A percentile compares a stretch with the other conserved stretches of the same genome.
Evolutionary conservation across 495 filamentous ascomycete species (phyloP).

Genomic region (Aspergillus conjunctus): DNA sequence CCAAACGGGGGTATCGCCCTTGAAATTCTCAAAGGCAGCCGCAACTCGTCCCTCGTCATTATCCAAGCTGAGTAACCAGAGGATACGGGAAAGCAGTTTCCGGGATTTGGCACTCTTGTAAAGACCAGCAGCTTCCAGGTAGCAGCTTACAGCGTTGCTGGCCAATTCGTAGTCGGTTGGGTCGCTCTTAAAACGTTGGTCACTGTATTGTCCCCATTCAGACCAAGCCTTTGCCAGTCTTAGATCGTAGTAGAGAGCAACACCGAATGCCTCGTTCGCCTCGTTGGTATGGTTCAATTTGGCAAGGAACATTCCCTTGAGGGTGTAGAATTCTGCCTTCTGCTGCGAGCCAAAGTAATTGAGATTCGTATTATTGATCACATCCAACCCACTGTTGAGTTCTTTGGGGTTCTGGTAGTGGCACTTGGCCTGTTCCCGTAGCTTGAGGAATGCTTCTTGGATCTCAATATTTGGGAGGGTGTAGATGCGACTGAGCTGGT

Average conservation of each 20-base stretch:
- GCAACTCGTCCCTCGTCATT: constrained; percentile 79
- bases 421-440: constrained; percentile 95
- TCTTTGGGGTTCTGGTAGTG: constrained; percentile 95
- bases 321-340: constrained; percentile 97
- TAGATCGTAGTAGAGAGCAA: constrained; percentile 92
- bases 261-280: constrained; percentile 90
- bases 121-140: constrained; percentile 90
- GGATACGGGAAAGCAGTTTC: constrained; percentile 89
- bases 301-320: constrained; percentile 99
- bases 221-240: constrained; percentile 97
- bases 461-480: constrained; percentile 99
- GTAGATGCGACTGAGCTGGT: constrained; percentile 94
- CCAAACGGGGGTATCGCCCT: constrained; percentile 95
- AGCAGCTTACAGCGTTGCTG: constrained; percentile 90
- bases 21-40: constrained; percentile 85
- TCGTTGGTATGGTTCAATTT: constrained; percentile 87
- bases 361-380: constrained; percentile 99
- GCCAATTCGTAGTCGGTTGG: constrained; percentile 76
- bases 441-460: constrained; percentile 96
- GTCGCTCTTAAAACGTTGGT: constrained; percentile 89
- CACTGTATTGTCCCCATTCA: constrained; percentile 98
- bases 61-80: constrained; percentile 96
- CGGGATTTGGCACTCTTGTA: constrained; percentile 97
- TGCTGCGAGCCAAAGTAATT: constrained; percentile 96
- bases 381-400: constrained; percentile 88